These are phyloP conservation scores for Alopecurus myosuroides DNA, from an alignment of 176 grass and related monocot species.

Conservation along the genomic window DNA sequence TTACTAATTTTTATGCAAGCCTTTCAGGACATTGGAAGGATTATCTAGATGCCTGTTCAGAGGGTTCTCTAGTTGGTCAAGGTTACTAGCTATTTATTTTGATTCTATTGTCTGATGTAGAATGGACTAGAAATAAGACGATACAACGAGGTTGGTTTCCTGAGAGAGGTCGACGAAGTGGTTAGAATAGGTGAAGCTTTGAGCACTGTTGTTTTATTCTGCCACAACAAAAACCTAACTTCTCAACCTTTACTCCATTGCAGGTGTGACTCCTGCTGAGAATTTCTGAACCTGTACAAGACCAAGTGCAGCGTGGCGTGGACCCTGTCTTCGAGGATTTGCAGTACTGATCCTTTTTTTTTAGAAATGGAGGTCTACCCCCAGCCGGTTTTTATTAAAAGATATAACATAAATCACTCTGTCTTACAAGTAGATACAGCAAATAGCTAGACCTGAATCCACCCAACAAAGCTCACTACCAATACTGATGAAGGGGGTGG, in stretches of 20 bases:
- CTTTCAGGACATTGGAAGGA: too few relatives aligned
- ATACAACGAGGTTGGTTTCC: constrained; percentile 93
- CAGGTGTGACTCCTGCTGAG: constrained; percentile 89
- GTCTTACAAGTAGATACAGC: too few relatives aligned
- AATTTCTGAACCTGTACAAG: constrained; percentile 79
- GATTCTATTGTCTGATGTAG: constrained; percentile 38
- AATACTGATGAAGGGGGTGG: too few relatives aligned
- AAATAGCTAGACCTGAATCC: too few relatives aligned
- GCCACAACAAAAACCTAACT: not conserved
- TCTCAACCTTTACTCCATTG: not conserved
- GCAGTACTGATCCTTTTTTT: too few relatives aligned
- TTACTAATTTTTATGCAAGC: too few relatives aligned
- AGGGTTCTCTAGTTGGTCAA: constrained; percentile 82
- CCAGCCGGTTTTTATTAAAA: too few relatives aligned
- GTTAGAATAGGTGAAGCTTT: constrained; percentile 58
- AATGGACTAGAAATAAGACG: constrained; percentile 94
- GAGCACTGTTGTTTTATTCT: not conserved
- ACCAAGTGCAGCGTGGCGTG: constrained; percentile 70
- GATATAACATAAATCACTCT: too few relatives aligned
- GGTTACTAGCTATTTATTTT: constrained; percentile 29
- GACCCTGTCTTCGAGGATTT: constrained; percentile 87
- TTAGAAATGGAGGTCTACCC: too few relatives aligned
- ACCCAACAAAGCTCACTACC: too few relatives aligned
- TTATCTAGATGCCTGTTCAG: too few relatives aligned
- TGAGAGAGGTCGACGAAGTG: constrained; percentile 73